A percentile compares a stretch with the other conserved stretches of the same genome.
phyloP scores from a whole-genome alignment of 2,329 filamentous ascomycete genomes.

The Penicillium brevicompactum region DNA sequence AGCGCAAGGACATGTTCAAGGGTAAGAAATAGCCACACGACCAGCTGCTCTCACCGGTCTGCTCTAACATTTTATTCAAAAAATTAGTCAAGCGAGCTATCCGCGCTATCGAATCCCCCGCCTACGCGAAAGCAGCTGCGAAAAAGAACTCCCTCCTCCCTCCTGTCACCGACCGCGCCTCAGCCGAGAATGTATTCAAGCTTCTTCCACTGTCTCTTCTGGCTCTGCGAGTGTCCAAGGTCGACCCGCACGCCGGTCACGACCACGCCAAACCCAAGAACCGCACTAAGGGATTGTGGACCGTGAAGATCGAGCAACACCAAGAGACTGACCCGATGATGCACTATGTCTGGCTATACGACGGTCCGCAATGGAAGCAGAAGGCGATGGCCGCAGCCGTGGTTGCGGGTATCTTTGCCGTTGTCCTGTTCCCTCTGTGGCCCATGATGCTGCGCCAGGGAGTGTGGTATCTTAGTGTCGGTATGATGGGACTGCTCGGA shows the following conservation, averaged over 20 bases:
- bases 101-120: constrained; percentile 82
- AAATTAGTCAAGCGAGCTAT: constrained; percentile 91
- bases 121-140: constrained; percentile 79
- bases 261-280: constrained; percentile 69
- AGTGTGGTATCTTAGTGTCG: constrained; percentile 97
- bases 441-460: constrained; percentile 86
- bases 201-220: constrained; percentile 92
- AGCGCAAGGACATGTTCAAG: constrained; percentile 98
- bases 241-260: constrained; percentile 76
- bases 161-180: constrained; percentile 81
- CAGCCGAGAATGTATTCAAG: constrained; percentile 92
- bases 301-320: constrained; percentile 91
- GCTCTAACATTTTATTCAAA: neutral
- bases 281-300: constrained; percentile 94
- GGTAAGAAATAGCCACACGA: constrained; percentile 53
- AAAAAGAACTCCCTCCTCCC: constrained; percentile 89
- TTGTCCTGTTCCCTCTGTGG: constrained; percentile 97
- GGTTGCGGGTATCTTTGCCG: constrained; percentile 77
- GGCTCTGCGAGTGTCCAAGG: constrained; percentile 83
- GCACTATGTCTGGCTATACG: constrained; percentile 97
- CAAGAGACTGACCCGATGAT: constrained; percentile 70
- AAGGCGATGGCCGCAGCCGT: constrained; percentile 88
- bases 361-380: constrained; percentile 90
- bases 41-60: neutral
- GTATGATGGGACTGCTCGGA: constrained; percentile 82